Percentiles rank a stretch among this genome's conserved stretches.
These are phyloP conservation scores for Candida pseudoglaebosa DNA, from an alignment of 805 yeast species.

Conservation along the genomic window DNA sequence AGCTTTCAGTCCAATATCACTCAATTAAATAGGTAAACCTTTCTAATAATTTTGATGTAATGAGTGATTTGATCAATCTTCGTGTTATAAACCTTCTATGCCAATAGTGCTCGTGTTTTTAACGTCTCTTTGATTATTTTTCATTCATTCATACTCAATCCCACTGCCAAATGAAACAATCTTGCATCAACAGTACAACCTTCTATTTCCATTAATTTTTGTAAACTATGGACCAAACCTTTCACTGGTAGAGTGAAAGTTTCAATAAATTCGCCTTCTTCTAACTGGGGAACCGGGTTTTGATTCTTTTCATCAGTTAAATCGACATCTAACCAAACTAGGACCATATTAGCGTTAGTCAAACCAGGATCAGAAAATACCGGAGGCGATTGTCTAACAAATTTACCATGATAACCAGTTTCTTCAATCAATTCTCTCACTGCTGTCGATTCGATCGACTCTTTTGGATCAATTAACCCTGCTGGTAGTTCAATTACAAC, in stretches of 20 bases:
- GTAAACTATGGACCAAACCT: constrained; percentile 52
- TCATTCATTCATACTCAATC: constrained; percentile 45
- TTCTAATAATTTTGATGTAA: no score
- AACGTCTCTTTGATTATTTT: not conserved
- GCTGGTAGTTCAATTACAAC: constrained; percentile 95
- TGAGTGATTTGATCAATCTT: no score
- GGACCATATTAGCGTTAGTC: constrained; percentile 79
- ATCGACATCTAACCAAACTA: constrained; percentile 79
- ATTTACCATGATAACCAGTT: constrained; percentile 83
- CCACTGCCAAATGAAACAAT: constrained; percentile 81
- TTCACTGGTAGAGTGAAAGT: constrained; percentile 70
- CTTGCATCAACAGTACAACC: constrained; percentile 86
- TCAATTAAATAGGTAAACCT: no score
- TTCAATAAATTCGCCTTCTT: constrained; percentile 90
- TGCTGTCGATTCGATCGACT: constrained; percentile 75
- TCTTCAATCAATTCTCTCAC: constrained; percentile 86
- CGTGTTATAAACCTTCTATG: not conserved
- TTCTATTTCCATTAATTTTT: constrained; percentile 44
- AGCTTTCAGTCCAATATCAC: no score
- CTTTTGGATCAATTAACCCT: constrained; percentile 85
- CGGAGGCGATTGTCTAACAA: constrained; percentile 28
- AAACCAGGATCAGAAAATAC: constrained; percentile 78
- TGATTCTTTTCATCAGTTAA: constrained; percentile 58
- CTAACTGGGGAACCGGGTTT: constrained; percentile 70
- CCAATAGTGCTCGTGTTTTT: not conserved